Percentiles rank a stretch among this genome's conserved stretches.
Evolutionary conservation across 2,329 filamentous ascomycete genomes (phyloP).

Genomic region (Colletotrichum paranaense): DNA sequence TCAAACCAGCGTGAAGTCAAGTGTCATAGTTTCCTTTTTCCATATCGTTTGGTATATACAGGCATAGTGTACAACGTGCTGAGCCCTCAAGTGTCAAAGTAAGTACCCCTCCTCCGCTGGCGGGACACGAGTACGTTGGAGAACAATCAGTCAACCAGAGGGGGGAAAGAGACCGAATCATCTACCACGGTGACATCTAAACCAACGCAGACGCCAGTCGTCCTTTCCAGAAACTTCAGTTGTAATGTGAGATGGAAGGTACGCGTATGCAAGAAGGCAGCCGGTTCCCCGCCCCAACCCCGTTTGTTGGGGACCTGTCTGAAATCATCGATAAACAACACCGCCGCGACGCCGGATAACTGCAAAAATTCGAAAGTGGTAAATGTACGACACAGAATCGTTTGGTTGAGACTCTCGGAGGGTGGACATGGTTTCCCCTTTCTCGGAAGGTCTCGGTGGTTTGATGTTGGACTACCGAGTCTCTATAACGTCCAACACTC

Average conservation of each 20-base stretch:
- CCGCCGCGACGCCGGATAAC: slow-evolving; percentile 30
- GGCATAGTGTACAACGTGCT: slow-evolving; percentile 31
- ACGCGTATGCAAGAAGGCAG: slow-evolving; percentile 32
- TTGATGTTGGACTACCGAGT: not conserved
- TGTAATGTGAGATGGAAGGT: slow-evolving; percentile 24
- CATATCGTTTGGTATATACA: slow-evolving; percentile 34
- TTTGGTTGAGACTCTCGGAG: not conserved
- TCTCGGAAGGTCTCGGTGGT: not conserved
- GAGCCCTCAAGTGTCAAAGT: slow-evolving; percentile 14
- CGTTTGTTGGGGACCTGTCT: slow-evolving; percentile 22
- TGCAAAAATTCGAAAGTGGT: slow-evolving; percentile 1
- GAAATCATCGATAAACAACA: slow-evolving; percentile 27
- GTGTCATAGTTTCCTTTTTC: not conserved
- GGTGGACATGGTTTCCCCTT: not conserved
- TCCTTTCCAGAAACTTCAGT: slow-evolving; percentile 24
- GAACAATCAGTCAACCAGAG: slow-evolving; percentile 9
- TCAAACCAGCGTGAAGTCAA: not conserved
- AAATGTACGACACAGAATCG: not conserved
- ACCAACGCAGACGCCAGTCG: slow-evolving; percentile 21
- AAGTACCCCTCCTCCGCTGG: slow-evolving; percentile 26
- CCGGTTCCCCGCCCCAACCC: slow-evolving; percentile 9
- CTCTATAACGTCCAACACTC: not conserved
- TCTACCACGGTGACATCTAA: slow-evolving; percentile 13
- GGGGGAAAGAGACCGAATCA: slow-evolving; percentile 18
- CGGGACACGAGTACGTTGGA: not conserved